A percentile compares a stretch with the other conserved stretches of the same genome.
Conservation (phyloP, 2,329 filamentous ascomycete genomes). For the Diaporthe sp. region DNA sequence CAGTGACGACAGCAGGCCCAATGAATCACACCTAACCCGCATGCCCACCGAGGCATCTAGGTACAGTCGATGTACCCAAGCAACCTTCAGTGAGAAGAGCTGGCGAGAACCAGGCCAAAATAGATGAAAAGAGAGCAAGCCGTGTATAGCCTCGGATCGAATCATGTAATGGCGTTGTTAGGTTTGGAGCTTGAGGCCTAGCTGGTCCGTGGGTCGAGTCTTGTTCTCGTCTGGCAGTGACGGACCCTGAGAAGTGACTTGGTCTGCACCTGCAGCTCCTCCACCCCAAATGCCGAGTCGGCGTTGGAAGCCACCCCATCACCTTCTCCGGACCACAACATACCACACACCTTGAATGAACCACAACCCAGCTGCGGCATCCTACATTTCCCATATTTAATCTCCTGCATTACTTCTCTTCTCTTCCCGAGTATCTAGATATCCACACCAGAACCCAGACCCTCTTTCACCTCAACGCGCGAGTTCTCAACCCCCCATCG, state of each 20-base stretch:
- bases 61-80: not conserved
- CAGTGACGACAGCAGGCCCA: slow-evolving; percentile 3
- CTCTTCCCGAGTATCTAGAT: not conserved
- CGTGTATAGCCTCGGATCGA: not conserved
- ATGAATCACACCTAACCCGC: not conserved
- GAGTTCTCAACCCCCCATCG: slow-evolving; percentile 10
- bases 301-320: slow-evolving; percentile 14
- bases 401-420: not conserved
- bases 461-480: not conserved
- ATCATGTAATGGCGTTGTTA: not conserved
- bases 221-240: not conserved
- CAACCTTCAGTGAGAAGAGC: not conserved
- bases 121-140: not conserved
- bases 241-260: not conserved
- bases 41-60: not conserved
- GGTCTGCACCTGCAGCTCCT: slow-evolving; percentile 6
- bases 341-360: slow-evolving; percentile 1
- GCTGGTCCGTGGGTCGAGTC: not conserved
- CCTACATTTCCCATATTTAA: not conserved
- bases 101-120: not conserved
- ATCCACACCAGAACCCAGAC: not conserved
- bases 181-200: not conserved
- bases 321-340: slow-evolving; percentile 4
- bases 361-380: not conserved
- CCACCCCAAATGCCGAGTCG: slow-evolving; percentile 15